Conservation (phyloP, 129 eudicot species). For the Mikania micrantha region DNA sequence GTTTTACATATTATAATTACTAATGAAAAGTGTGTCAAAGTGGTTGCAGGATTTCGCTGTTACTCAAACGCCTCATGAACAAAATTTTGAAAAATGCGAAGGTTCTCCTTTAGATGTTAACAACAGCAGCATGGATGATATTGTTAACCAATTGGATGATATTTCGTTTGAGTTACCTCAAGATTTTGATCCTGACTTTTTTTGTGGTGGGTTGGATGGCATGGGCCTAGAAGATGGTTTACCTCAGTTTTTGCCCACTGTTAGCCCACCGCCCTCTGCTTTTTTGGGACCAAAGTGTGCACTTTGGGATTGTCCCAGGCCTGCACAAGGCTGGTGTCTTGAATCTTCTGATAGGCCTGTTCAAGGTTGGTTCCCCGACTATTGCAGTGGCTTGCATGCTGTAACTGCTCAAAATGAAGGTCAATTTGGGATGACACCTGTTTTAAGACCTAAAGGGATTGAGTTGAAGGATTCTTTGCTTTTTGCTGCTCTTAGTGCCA, state of each 20-base stretch:
- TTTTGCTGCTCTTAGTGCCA: slow-evolving; percentile 87
- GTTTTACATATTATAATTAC: not conserved
- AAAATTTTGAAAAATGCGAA: slow-evolving; percentile 49
- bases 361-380: slow-evolving; percentile 72
- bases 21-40: not conserved
- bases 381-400: slow-evolving; percentile 79
- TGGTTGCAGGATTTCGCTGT: slow-evolving; percentile 37
- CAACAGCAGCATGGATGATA: slow-evolving; percentile 29
- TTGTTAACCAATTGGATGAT: slow-evolving; percentile 43
- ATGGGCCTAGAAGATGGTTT: slow-evolving; percentile 30
- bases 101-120: slow-evolving; percentile 40
- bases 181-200: slow-evolving; percentile 41
- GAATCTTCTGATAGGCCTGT: slow-evolving; percentile 59
- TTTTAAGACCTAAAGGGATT: slow-evolving; percentile 89
- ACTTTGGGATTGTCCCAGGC: slow-evolving; percentile 97
- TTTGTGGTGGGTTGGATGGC: slow-evolving; percentile 44
- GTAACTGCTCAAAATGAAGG: slow-evolving; percentile 86
- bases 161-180: slow-evolving; percentile 47
- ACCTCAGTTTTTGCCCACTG: slow-evolving; percentile 48
- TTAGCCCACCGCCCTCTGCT: slow-evolving; percentile 88
- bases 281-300: slow-evolving; percentile 96
- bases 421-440: slow-evolving; percentile 77
- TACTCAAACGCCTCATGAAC: slow-evolving; percentile 42
- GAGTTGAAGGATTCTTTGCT: slow-evolving; percentile 89
- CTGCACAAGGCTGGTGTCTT: slow-evolving; percentile 57